phyloP scores from a whole-genome alignment of 495 filamentous ascomycete genomes.

The Xylaria castorea region DNA sequence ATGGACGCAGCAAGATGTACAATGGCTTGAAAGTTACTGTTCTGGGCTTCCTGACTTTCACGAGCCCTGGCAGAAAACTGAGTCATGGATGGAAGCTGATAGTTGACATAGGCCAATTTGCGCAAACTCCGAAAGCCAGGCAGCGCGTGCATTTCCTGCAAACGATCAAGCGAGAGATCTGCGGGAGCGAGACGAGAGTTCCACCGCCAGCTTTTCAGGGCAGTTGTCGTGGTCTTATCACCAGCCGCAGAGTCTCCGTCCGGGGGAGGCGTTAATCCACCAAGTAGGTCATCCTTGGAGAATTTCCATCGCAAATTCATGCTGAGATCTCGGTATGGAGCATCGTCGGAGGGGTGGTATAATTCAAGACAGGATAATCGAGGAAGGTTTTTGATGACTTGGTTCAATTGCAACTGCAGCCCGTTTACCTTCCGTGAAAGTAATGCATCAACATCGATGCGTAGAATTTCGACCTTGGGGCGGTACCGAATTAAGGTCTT shows the following conservation, averaged over 20 bases:
- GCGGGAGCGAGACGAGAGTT: slow-evolving; percentile 67
- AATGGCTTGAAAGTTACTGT: slow-evolving; percentile 46
- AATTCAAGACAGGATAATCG: slow-evolving; percentile 62
- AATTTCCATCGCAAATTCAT: slow-evolving; percentile 67
- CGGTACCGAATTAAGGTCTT: slow-evolving; percentile 58
- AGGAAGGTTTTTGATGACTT: slow-evolving; percentile 52
- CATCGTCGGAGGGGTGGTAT: slow-evolving; percentile 58
- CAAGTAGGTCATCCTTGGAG: slow-evolving; percentile 61
- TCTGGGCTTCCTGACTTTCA: slow-evolving; percentile 36
- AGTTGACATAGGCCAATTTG: slow-evolving; percentile 70
- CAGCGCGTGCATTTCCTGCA: slow-evolving; percentile 61
- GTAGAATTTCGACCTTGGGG: slow-evolving; percentile 72
- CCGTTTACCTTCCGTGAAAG: slow-evolving; percentile 39
- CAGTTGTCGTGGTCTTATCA: slow-evolving; percentile 32
- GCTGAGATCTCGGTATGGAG: slow-evolving; percentile 60
- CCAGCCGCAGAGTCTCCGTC: slow-evolving; percentile 33
- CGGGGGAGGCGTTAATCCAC: slow-evolving; percentile 50
- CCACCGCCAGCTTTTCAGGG: slow-evolving; percentile 78
- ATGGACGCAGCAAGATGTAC: slow-evolving; percentile 63
- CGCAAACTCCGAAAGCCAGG: slow-evolving; percentile 64
- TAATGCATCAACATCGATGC: slow-evolving; percentile 63
- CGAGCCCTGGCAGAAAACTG: slow-evolving; percentile 36
- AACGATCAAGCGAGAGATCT: slow-evolving; percentile 51
- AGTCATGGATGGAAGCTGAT: slow-evolving; percentile 55
- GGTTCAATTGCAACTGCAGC: slow-evolving; percentile 49